A percentile compares a stretch with the other conserved stretches of the same genome.
Conservation (phyloP, 495 filamentous ascomycete species). For the Xylaria curta region DNA sequence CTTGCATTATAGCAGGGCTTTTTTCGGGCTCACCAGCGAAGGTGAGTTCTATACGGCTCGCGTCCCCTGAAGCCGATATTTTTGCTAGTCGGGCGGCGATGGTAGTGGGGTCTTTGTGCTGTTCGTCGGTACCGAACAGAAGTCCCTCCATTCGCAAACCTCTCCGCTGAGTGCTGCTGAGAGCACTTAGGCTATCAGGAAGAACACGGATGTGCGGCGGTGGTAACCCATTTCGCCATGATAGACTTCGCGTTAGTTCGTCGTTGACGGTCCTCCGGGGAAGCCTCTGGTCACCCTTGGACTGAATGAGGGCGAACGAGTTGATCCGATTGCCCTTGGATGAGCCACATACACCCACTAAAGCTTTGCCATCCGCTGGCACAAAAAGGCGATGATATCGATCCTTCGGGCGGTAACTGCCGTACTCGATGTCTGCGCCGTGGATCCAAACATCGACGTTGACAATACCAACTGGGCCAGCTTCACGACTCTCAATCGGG, state of each 20-base stretch:
- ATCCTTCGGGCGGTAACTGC: background rate
- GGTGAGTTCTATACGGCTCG: background rate
- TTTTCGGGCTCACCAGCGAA: background rate
- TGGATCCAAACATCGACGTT: constrained; percentile 11
- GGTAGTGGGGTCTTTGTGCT: background rate
- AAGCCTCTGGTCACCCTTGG: background rate
- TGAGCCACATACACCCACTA: background rate
- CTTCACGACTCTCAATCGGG: constrained; percentile 17
- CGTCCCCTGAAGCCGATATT: constrained; percentile 13
- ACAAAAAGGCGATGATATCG: constrained; percentile 4
- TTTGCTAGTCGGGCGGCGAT: background rate
- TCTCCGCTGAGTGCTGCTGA: background rate
- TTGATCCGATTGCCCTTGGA: constrained; percentile 11
- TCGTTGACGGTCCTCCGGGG: background rate
- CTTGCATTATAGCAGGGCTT: background rate
- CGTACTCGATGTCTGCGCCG: background rate
- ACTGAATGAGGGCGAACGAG: constrained; percentile 9
- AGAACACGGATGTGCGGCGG: constrained; percentile 1
- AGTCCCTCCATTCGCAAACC: constrained; percentile 11
- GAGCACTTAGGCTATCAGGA: background rate
- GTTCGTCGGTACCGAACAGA: constrained; percentile 2
- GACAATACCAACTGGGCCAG: constrained; percentile 4
- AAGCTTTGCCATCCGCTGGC: constrained; percentile 6
- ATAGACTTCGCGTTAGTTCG: constrained; percentile 10
- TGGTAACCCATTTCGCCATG: background rate